phyloP scores from a whole-genome alignment of 768 basidiomycete genomes.

The Xerocomellus amylosporus region DNA sequence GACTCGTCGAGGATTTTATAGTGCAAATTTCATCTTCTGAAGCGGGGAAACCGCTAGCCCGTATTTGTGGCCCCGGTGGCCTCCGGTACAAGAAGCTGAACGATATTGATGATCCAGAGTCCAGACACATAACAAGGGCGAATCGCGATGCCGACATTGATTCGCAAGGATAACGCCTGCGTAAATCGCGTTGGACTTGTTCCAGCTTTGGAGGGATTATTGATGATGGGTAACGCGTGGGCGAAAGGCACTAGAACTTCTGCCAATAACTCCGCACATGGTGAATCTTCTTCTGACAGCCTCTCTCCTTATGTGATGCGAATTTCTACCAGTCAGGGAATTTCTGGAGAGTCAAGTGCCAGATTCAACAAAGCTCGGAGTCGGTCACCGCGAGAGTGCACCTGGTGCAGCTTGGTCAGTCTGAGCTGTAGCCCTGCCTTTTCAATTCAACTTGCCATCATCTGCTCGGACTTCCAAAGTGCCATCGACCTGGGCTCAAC shows the following conservation, averaged over 20 bases:
- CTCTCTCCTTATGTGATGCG: not conserved
- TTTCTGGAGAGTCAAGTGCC: not conserved
- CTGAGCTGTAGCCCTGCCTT: too few relatives aligned
- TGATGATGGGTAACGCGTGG: not conserved
- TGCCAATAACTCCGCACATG: not conserved
- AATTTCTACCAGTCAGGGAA: not conserved
- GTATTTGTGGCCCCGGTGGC: not conserved
- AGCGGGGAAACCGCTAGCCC: not conserved
- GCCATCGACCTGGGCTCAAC: too few relatives aligned
- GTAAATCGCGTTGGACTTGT: not conserved
- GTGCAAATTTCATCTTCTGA: not conserved
- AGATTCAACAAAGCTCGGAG: not conserved
- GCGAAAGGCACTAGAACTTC: not conserved
- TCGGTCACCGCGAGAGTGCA: too few relatives aligned
- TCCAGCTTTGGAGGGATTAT: not conserved
- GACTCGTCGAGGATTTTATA: conserved; percentile 2
- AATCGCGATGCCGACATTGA: not conserved
- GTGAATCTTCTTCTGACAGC: not conserved
- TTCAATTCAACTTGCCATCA: too few relatives aligned
- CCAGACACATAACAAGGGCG: not conserved
- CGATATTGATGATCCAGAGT: not conserved
- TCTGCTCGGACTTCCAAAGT: too few relatives aligned
- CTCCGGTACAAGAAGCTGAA: not conserved
- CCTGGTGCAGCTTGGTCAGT: too few relatives aligned
- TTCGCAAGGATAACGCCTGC: not conserved